Evolutionary conservation across 2,329 filamentous ascomycete genomes (phyloP).

Genomic region (Tolypocladium pustulatum): DNA sequence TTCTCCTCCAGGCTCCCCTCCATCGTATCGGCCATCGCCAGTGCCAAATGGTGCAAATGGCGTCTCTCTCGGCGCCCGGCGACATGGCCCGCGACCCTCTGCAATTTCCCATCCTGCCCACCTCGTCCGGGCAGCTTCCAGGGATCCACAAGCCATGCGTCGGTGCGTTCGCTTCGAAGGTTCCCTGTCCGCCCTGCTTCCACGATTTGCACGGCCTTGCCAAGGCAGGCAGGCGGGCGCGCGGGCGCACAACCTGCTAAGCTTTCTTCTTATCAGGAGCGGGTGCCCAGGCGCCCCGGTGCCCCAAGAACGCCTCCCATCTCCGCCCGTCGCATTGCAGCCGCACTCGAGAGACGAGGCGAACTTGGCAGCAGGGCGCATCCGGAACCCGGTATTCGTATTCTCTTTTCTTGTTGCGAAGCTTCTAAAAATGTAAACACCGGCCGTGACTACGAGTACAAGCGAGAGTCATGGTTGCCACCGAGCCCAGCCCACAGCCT

Average conservation of each 20-base stretch:
- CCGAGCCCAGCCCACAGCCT: neutral
- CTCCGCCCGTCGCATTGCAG: neutral
- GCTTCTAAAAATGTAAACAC: neutral
- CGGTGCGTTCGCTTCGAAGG: neutral
- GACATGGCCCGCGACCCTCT: slow-evolving; percentile 1
- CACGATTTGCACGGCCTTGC: neutral
- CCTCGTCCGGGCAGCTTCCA: neutral
- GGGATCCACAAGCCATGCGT: neutral
- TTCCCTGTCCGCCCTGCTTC: neutral
- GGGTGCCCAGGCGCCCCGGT: neutral
- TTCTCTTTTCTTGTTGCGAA: neutral
- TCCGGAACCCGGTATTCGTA: neutral
- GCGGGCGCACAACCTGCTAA: neutral
- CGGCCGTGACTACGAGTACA: no score
- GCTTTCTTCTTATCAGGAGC: neutral
- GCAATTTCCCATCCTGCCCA: slow-evolving; percentile 9
- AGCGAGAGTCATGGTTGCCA: neutral
- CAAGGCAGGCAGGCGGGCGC: neutral
- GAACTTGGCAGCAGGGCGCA: neutral
- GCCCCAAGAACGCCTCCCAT: neutral
- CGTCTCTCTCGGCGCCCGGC: neutral
- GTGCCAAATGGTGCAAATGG: neutral
- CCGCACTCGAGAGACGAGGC: neutral
- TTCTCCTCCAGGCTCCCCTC: neutral
- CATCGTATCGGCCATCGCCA: neutral